Evolutionary conservation across 805 yeast species (phyloP).

Genomic region (Candida anglica): DNA sequence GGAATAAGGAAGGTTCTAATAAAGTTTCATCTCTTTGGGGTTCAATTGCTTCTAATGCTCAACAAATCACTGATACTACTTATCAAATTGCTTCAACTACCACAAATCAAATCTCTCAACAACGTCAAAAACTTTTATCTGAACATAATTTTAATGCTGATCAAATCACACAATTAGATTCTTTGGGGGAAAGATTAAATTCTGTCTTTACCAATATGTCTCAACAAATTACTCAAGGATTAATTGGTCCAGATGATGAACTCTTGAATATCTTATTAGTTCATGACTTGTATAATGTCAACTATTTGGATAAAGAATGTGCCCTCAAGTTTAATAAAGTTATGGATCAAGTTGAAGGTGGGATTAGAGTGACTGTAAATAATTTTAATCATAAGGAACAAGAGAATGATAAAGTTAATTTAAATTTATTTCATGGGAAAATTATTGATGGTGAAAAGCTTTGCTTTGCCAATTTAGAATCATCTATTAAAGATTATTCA

Average conservation of each 20-base stretch:
- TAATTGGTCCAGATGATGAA: conserved; percentile 52
- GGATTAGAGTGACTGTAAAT: conserved; percentile 56
- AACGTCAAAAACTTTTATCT: conserved; percentile 32
- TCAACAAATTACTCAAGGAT: conserved; percentile 46
- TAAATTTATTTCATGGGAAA: conserved; percentile 75
- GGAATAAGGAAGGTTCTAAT: conserved; percentile 65
- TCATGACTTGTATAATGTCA: conserved; percentile 60
- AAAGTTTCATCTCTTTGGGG: conserved; percentile 69
- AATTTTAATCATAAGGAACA: conserved; percentile 39
- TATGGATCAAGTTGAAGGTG: conserved; percentile 75
- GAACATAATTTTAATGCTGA: conserved; percentile 18
- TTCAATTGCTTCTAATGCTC: conserved; percentile 52
- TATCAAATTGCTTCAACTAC: conserved; percentile 46
- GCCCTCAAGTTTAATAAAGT: conserved; percentile 56
- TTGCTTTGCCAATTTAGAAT: conserved; percentile 81
- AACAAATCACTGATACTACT: conserved; percentile 46
- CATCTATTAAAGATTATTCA: conserved; percentile 48
- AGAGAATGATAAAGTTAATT: conserved; percentile 29
- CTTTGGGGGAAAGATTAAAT: conserved; percentile 19
- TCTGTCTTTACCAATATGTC: conserved; percentile 32
- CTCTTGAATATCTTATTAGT: conserved; percentile 43
- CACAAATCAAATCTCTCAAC: conserved; percentile 36
- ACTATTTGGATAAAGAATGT: conserved; percentile 44
- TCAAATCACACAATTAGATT: conserved; percentile 23
- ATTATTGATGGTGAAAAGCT: conserved; percentile 82